Conservation (phyloP, 2,329 filamentous ascomycete species). For the Pleoardoris graminearum region DNA sequence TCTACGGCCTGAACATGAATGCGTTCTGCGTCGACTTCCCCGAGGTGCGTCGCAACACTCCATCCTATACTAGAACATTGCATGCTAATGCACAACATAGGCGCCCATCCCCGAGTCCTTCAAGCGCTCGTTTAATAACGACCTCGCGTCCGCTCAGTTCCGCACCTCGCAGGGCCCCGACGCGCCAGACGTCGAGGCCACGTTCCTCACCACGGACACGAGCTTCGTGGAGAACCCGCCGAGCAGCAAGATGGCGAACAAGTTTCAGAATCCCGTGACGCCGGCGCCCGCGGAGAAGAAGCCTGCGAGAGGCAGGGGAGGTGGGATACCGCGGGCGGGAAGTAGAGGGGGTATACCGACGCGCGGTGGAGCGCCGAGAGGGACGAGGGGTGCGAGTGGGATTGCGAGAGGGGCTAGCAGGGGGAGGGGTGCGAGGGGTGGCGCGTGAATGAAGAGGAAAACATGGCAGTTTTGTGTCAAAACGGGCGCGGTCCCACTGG, state of each 20-base stretch:
- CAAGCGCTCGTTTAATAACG: constrained; percentile 46
- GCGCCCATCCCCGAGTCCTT: constrained; percentile 86
- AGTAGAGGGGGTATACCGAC: constrained; percentile 40
- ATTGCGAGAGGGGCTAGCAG: constrained; percentile 42
- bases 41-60: constrained; percentile 63
- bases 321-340: constrained; percentile 42
- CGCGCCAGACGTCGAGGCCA: constrained; percentile 65
- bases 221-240: constrained; percentile 87
- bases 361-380: constrained; percentile 36
- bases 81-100: constrained; percentile 34
- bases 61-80: background rate
- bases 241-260: constrained; percentile 54
- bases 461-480: background rate
- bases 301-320: constrained; percentile 31
- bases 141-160: constrained; percentile 19
- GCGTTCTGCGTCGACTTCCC: constrained; percentile 98
- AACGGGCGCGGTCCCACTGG: no score
- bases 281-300: constrained; percentile 30
- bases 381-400: constrained; percentile 41
- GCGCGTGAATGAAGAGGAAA: background rate
- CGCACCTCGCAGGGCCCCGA: constrained; percentile 32
- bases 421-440: constrained; percentile 33
- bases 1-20: constrained; percentile 98
- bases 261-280: constrained; percentile 45
- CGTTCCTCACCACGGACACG: constrained; percentile 91